Evolutionary conservation across 352 stramenopile species (phyloP).

Genomic region (Globisporangium iwayamae): DNA sequence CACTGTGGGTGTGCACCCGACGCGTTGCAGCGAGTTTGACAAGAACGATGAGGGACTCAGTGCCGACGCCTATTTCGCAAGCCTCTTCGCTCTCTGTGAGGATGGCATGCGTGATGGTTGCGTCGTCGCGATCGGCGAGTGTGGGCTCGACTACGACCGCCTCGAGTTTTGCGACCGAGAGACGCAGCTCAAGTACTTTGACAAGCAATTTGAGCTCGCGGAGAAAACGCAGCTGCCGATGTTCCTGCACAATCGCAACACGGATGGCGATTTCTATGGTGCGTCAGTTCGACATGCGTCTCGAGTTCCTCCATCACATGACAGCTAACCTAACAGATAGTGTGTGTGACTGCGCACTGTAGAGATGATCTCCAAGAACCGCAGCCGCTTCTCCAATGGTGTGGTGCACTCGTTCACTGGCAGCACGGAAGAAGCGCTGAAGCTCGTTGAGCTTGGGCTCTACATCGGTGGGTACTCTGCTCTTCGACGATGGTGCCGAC

Average conservation of each 20-base stretch:
- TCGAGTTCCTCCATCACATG: neutral
- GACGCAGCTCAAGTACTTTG: conserved; percentile 91
- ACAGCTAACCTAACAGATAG: too few relatives aligned
- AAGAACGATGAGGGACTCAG: conserved; percentile 39
- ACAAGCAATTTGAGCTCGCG: conserved; percentile 91
- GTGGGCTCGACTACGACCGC: conserved; percentile 96
- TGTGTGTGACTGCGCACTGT: neutral
- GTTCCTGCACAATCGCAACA: conserved; percentile 97
- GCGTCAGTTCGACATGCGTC: neutral
- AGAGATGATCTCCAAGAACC: conserved; percentile 73
- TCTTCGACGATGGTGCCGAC: neutral
- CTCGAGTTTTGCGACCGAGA: conserved; percentile 93
- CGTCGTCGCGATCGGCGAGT: conserved; percentile 95
- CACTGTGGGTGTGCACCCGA: conserved; percentile 91
- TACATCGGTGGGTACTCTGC: conserved; percentile 84
- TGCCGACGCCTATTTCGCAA: conserved; percentile 57
- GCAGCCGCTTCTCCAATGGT: conserved; percentile 70
- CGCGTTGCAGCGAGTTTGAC: conserved; percentile 89
- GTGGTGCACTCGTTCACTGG: conserved; percentile 98
- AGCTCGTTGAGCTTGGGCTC: conserved; percentile 91
- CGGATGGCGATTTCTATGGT: conserved; percentile 90
- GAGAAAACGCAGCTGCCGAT: conserved; percentile 84
- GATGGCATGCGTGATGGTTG: conserved; percentile 50
- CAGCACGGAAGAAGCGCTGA: conserved; percentile 86
- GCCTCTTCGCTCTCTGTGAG: conserved; percentile 53